A percentile compares a stretch with the other conserved stretches of the same genome.
phyloP scores from a whole-genome alignment of 2,329 filamentous ascomycete species.

The Furcasterigmium sp. region DNA sequence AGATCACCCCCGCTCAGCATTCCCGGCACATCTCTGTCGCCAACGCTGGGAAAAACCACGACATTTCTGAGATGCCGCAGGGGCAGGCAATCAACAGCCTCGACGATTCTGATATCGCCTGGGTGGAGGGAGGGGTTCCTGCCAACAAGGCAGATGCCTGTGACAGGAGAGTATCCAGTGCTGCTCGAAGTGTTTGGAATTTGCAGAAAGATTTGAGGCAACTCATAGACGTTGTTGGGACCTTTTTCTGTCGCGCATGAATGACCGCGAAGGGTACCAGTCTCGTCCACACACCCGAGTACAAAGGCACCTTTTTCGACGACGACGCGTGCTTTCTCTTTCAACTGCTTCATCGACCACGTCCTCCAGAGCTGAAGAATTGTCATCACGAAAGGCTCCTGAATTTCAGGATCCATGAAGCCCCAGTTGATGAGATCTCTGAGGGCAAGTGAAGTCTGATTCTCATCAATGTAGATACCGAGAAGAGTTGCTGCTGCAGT shows the following conservation, averaged over 20 bases:
- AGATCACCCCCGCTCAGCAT: slow-evolving; percentile 97
- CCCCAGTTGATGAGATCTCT: slow-evolving; percentile 73
- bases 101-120: slow-evolving; percentile 84
- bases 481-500: slow-evolving; percentile 62
- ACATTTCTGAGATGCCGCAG: slow-evolving; percentile 77
- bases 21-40: slow-evolving; percentile 78
- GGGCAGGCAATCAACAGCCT: slow-evolving; percentile 69
- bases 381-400: slow-evolving; percentile 79
- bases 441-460: slow-evolving; percentile 70
- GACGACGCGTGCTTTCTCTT: slow-evolving; percentile 84
- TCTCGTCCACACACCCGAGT: slow-evolving; percentile 86
- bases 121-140: slow-evolving; percentile 92
- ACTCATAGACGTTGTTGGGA: slow-evolving; percentile 38
- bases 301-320: slow-evolving; percentile 82
- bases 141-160: slow-evolving; percentile 76
- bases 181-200: slow-evolving; percentile 55
- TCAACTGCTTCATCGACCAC: slow-evolving; percentile 84
- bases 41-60: slow-evolving; percentile 78
- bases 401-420: slow-evolving; percentile 57
- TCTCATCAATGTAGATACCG: slow-evolving; percentile 74
- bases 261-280: slow-evolving; percentile 67
- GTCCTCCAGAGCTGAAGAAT: slow-evolving; percentile 79
- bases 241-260: slow-evolving; percentile 35
- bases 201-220: slow-evolving; percentile 89
- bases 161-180: slow-evolving; percentile 57